These are phyloP conservation scores for Poronia punctata DNA, from an alignment of 495 filamentous ascomycete genomes.

Conservation along the genomic window DNA sequence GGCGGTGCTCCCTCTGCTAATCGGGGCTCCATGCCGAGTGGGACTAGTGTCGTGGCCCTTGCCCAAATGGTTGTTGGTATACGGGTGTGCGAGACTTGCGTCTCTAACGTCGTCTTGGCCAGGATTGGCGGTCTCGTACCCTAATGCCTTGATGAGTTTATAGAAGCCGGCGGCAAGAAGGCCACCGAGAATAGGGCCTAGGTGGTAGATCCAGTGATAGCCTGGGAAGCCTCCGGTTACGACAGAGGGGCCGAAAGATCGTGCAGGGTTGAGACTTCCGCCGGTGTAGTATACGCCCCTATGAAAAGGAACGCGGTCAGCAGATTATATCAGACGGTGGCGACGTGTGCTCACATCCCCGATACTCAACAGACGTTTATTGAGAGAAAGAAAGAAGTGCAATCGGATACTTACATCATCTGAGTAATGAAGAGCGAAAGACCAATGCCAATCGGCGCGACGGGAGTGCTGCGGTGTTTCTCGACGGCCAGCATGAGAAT, in stretches of 20 bases:
- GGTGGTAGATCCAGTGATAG: slow-evolving; percentile 68
- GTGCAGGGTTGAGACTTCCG: slow-evolving; percentile 53
- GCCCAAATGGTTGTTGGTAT: background rate
- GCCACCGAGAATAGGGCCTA: slow-evolving; percentile 50
- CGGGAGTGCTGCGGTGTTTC: slow-evolving; percentile 72
- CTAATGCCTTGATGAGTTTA: slow-evolving; percentile 55
- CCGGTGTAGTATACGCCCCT: slow-evolving; percentile 54
- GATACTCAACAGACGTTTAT: background rate
- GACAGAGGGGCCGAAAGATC: slow-evolving; percentile 48
- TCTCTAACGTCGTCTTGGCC: slow-evolving; percentile 25
- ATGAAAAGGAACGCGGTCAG: too few relatives aligned
- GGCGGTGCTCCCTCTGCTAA: background rate
- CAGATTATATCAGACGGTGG: background rate
- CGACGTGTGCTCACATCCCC: background rate
- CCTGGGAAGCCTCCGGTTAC: slow-evolving; percentile 54
- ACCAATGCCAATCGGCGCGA: slow-evolving; percentile 75
- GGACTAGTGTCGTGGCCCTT: background rate
- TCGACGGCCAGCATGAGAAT: slow-evolving; percentile 80
- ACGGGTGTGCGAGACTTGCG: background rate
- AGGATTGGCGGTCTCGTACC: slow-evolving; percentile 68
- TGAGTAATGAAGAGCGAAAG: slow-evolving; percentile 64
- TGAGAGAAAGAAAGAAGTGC: background rate
- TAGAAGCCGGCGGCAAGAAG: slow-evolving; percentile 64
- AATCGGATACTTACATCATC: slow-evolving; percentile 41
- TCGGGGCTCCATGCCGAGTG: background rate